These are phyloP conservation scores for Ascochyta rabiei DNA, from an alignment of 2,329 filamentous ascomycete species.

Conservation along the genomic window DNA sequence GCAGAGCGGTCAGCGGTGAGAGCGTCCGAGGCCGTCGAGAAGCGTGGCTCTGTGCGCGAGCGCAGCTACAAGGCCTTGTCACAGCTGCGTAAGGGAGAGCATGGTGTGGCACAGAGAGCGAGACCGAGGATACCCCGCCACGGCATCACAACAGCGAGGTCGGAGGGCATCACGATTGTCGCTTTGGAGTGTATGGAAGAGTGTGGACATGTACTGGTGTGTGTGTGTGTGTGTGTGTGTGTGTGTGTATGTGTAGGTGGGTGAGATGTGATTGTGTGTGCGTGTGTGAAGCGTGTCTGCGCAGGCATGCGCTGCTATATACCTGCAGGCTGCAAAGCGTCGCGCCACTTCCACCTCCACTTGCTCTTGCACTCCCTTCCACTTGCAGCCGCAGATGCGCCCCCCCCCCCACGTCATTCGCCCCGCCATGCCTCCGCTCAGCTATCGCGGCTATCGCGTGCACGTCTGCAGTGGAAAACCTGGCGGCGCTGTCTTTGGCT, in stretches of 20 bases:
- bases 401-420: conserved; percentile 10
- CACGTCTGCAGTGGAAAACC: neutral
- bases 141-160: conserved; percentile 19
- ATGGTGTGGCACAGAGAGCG: neutral
- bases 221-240: too few species aligned
- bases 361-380: too few species aligned
- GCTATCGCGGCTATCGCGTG: conserved; percentile 15
- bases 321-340: conserved; percentile 2
- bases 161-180: conserved; percentile 22
- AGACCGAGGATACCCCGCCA: conserved; percentile 28
- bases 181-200: conserved; percentile 9
- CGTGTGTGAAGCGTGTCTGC: too few species aligned
- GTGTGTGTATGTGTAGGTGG: too few species aligned
- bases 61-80: neutral
- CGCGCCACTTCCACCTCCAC: too few species aligned
- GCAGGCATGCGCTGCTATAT: neutral
- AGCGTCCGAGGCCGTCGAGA: neutral
- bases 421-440: neutral
- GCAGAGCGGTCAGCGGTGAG: conserved; percentile 12
- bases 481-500: neutral
- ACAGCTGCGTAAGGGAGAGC: neutral
- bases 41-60: neutral
- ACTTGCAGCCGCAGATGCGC: too few species aligned
- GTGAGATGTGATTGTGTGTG: too few species aligned
- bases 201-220: neutral